Evolutionary conservation across 257 asterid genomes (phyloP).

Genomic region (Fraxinus americana): DNA sequence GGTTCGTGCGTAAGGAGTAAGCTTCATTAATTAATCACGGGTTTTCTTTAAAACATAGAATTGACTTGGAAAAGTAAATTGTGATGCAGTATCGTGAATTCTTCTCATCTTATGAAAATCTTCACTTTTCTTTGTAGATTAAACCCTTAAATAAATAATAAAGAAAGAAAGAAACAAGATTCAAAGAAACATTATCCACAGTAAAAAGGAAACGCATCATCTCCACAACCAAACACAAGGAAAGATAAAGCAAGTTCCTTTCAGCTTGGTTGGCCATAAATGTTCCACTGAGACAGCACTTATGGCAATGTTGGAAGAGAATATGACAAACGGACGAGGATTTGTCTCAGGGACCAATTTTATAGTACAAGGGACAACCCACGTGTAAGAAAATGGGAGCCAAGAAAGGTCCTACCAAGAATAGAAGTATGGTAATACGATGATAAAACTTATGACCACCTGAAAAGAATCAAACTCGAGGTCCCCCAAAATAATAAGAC

Average conservation of each 20-base stretch:
- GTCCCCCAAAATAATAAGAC: conserved; percentile 10
- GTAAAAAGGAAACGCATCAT: conserved; percentile 29
- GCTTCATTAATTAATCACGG: no score
- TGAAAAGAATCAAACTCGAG: conserved; percentile 25
- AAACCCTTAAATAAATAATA: neutral
- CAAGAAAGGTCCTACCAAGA: conserved; percentile 39
- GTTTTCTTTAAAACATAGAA: neutral
- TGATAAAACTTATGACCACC: conserved; percentile 31
- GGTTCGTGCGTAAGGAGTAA: no score
- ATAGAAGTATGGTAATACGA: conserved; percentile 21
- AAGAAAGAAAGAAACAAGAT: neutral
- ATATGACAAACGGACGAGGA: conserved; percentile 42
- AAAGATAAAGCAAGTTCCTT: conserved; percentile 36
- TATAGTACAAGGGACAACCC: conserved; percentile 39
- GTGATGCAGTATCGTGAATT: neutral
- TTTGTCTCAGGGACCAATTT: conserved; percentile 42
- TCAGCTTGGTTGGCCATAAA: conserved; percentile 56
- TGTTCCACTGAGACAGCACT: conserved; percentile 62
- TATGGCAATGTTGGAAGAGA: conserved; percentile 49
- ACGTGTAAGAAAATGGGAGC: conserved; percentile 46
- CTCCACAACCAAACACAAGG: conserved; percentile 31
- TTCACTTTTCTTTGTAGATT: neutral
- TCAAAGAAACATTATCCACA: conserved; percentile 25
- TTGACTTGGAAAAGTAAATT: conserved; percentile 8
- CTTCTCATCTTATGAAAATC: neutral